phyloP scores from a whole-genome alignment of 768 basidiomycete genomes.

The Leucogyrophana mollusca region DNA sequence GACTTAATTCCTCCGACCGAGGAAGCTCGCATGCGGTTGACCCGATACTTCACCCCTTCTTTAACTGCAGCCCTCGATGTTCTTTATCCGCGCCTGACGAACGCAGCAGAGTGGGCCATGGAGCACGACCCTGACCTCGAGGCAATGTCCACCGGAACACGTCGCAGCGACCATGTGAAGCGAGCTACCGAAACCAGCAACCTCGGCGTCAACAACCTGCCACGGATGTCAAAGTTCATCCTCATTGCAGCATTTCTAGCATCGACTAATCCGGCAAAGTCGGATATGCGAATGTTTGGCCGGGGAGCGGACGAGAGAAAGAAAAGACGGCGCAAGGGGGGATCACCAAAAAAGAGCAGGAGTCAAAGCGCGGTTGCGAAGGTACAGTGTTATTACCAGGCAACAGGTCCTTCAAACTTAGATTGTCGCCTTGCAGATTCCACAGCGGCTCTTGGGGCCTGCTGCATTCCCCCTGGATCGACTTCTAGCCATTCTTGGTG shows the following conservation, averaged over 20 bases:
- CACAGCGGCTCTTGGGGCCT: conserved; percentile 81
- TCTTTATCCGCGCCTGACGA: conserved; percentile 66
- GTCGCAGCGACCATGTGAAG: conserved; percentile 2
- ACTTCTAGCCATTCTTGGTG: conserved; percentile 75
- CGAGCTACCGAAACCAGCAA: conserved; percentile 6
- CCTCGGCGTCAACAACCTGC: conserved; percentile 38
- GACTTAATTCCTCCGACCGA: conserved; percentile 44
- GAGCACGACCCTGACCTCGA: conserved; percentile 44
- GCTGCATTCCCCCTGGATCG: conserved; percentile 77
- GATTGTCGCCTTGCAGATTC: conserved; percentile 41
- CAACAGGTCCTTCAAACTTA: neutral
- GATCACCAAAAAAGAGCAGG: conserved; percentile 36
- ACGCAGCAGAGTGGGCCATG: conserved; percentile 61
- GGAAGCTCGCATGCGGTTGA: conserved; percentile 65
- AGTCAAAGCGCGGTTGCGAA: conserved; percentile 45
- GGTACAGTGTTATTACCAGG: conserved; percentile 25
- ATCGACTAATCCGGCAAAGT: conserved; percentile 80
- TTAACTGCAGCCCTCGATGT: conserved; percentile 61
- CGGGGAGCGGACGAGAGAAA: conserved; percentile 67
- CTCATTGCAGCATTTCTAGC: conserved; percentile 78
- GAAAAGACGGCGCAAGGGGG: conserved; percentile 45
- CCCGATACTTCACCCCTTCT: conserved; percentile 59
- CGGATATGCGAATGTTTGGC: conserved; percentile 82
- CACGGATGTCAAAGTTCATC: conserved; percentile 72
- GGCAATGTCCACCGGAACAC: neutral